A percentile compares a stretch with the other conserved stretches of the same genome.
Conservation (phyloP, 257 asterid genomes). For the Nicotiana undulata region DNA sequence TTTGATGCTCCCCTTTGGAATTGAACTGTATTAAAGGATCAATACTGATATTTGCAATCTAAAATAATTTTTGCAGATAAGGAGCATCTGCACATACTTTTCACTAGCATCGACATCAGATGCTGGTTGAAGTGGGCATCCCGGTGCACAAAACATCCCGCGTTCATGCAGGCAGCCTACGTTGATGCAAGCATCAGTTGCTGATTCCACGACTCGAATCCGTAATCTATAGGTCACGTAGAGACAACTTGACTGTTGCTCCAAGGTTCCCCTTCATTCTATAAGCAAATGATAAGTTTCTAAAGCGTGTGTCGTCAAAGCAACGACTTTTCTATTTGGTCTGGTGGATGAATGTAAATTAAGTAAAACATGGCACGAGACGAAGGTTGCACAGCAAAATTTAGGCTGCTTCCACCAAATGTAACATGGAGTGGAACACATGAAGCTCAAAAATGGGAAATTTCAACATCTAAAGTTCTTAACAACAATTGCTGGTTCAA, state of each 20-base stretch:
- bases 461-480: neutral
- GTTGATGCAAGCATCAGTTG: too few species aligned
- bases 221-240: too few species aligned
- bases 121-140: neutral
- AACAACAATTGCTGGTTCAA: neutral
- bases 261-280: neutral
- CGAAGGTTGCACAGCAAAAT: neutral
- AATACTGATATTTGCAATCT: neutral
- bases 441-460: neutral
- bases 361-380: neutral
- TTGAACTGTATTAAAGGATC: neutral
- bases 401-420: neutral
- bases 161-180: too few species aligned
- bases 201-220: too few species aligned
- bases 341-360: neutral
- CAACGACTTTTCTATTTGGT: neutral
- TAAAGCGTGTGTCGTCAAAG: neutral
- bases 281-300: neutral
- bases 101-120: conserved; percentile 2
- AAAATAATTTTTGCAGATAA: conserved; percentile 13
- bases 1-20: conserved; percentile 13
- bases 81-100: conserved; percentile 16
- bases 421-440: neutral
- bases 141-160: too few species aligned
- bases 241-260: too few species aligned